phyloP scores from a whole-genome alignment of 805 yeast genomes.

The Wickerhamiella kurtzmanii region DNA sequence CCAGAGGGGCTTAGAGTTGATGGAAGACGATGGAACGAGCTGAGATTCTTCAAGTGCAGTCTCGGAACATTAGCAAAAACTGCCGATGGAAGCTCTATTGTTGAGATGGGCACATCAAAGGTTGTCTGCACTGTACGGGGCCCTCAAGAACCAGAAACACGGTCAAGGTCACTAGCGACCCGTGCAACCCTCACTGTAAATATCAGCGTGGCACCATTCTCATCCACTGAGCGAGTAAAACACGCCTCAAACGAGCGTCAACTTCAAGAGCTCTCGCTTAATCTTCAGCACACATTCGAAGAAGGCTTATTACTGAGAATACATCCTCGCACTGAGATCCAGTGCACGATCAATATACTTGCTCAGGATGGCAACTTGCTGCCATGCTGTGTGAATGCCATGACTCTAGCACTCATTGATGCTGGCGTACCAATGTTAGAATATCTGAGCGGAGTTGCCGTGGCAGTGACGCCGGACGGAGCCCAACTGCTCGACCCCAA shows the following conservation, averaged over 20 bases:
- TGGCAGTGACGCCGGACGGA: constrained; percentile 65
- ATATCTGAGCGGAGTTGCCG: constrained; percentile 65
- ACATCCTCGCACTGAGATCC: constrained; percentile 75
- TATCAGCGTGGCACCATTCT: constrained; percentile 66
- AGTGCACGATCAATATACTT: constrained; percentile 59
- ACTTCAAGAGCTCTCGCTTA: constrained; percentile 25
- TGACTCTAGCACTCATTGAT: constrained; percentile 79
- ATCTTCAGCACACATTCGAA: constrained; percentile 25
- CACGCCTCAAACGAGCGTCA: constrained; percentile 46
- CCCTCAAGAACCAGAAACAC: constrained; percentile 66
- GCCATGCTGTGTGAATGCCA: constrained; percentile 68
- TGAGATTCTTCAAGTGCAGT: constrained; percentile 65
- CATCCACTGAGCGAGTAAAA: constrained; percentile 62
- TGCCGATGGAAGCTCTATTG: constrained; percentile 83
- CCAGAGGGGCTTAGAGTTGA: constrained; percentile 88
- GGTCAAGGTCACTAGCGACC: constrained; percentile 34
- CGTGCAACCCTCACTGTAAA: constrained; percentile 49
- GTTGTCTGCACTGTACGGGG: constrained; percentile 77
- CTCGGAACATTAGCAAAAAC: constrained; percentile 73
- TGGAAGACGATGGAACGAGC: constrained; percentile 91
- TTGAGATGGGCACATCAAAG: constrained; percentile 86
- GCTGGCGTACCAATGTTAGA: constrained; percentile 94
- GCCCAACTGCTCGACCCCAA: constrained; percentile 68
- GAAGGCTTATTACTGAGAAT: constrained; percentile 57
- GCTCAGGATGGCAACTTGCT: constrained; percentile 85